phyloP scores from a whole-genome alignment of 2,329 filamentous ascomycete genomes.

The Cladosporium sp. region DNA sequence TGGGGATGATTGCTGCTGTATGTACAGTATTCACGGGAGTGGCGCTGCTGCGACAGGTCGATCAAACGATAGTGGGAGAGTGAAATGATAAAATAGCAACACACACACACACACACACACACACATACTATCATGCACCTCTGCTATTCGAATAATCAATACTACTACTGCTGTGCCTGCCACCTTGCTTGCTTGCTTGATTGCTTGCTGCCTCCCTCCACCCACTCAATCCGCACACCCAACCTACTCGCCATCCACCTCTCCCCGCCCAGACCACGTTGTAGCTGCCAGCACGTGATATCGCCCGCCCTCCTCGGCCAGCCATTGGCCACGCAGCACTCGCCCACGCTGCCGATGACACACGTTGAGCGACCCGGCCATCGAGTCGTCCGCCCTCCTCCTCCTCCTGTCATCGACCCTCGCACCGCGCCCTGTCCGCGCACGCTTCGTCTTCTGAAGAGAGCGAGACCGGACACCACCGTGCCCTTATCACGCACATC shows the following conservation, averaged over 20 bases:
- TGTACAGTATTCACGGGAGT: neutral
- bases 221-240: neutral
- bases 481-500: neutral
- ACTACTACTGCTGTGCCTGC: neutral
- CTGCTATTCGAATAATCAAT: neutral
- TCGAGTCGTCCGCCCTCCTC: neutral
- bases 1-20: neutral
- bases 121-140: neutral
- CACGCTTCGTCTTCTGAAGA: neutral
- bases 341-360: slow-evolving; percentile 1
- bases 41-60: neutral
- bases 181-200: neutral
- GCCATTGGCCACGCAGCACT: neutral
- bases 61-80: neutral
- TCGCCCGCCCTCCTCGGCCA: neutral
- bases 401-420: neutral
- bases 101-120: neutral
- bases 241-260: neutral
- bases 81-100: neutral
- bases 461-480: neutral
- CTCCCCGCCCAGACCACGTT: neutral
- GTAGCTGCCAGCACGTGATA: neutral
- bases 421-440: neutral
- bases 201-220: neutral
- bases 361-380: slow-evolving; percentile 6